Conservation (phyloP, 495 filamentous ascomycete species). For the Talaromyces proteolyticus region DNA sequence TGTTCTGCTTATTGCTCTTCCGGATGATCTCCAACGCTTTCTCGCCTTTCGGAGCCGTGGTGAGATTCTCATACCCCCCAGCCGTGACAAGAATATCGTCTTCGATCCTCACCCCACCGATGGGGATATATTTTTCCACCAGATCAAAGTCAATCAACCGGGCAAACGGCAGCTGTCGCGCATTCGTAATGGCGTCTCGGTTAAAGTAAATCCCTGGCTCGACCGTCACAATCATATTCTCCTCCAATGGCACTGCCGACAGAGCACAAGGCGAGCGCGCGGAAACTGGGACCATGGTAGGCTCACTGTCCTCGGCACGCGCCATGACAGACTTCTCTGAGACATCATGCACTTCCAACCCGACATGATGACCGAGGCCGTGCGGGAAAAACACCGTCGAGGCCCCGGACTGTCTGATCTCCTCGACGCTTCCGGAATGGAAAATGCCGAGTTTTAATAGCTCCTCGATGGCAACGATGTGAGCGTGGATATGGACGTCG, state of each 20-base stretch:
- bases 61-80: constrained; percentile 75
- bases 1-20: neutral
- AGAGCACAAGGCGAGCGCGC: constrained; percentile 21
- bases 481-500: constrained; percentile 64
- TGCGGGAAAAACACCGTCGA: constrained; percentile 85
- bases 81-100: constrained; percentile 82
- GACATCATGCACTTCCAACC: constrained; percentile 86
- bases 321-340: constrained; percentile 43
- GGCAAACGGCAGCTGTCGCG: constrained; percentile 55
- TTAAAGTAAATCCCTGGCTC: constrained; percentile 94
- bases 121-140: constrained; percentile 63
- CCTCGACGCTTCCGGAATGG: constrained; percentile 36
- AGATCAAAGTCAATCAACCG: constrained; percentile 69
- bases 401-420: constrained; percentile 63
- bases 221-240: constrained; percentile 77
- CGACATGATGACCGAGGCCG: constrained; percentile 83
- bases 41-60: constrained; percentile 73
- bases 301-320: constrained; percentile 13
- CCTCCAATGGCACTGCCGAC: constrained; percentile 44
- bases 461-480: constrained; percentile 63
- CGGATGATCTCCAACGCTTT: constrained; percentile 60
- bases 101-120: constrained; percentile 90
- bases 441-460: constrained; percentile 66
- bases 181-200: constrained; percentile 77
- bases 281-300: constrained; percentile 6